Conservation (phyloP, 2,329 filamentous ascomycete genomes). For the Botryotinia calthae region DNA sequence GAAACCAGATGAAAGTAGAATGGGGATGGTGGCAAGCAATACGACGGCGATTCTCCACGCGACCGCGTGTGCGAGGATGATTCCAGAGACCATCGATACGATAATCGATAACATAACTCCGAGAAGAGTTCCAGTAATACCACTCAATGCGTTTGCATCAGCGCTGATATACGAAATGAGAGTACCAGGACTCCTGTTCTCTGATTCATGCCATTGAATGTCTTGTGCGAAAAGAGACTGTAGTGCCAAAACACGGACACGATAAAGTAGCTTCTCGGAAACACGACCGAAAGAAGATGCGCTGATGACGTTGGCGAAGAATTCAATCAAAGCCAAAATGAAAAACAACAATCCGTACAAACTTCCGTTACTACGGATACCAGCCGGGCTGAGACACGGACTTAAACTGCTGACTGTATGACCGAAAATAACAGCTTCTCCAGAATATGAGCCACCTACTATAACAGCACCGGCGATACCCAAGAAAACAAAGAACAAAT, state of each 20-base stretch:
- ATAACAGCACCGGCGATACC: constrained; percentile 41
- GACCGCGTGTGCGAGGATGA: constrained; percentile 66
- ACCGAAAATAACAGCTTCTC: constrained; percentile 56
- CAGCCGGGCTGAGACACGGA: constrained; percentile 41
- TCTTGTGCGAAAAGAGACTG: constrained; percentile 63
- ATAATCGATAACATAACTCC: constrained; percentile 66
- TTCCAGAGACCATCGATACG: constrained; percentile 65
- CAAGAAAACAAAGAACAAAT: constrained; percentile 7
- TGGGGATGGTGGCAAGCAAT: constrained; percentile 61
- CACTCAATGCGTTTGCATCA: constrained; percentile 64
- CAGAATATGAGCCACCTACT: constrained; percentile 54
- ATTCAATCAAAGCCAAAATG: constrained; percentile 53
- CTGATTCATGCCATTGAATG: constrained; percentile 69
- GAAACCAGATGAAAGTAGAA: constrained; percentile 8
- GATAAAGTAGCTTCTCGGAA: constrained; percentile 64
- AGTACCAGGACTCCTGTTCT: constrained; percentile 57
- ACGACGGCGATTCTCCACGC: constrained; percentile 75
- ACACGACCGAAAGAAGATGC: constrained; percentile 52
- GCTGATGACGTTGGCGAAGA: constrained; percentile 61
- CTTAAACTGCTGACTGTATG: constrained; percentile 51
- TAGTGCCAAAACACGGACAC: constrained; percentile 51
- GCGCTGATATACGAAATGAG: constrained; percentile 67
- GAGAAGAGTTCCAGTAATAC: constrained; percentile 67
- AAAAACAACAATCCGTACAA: constrained; percentile 47
- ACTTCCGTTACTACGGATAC: constrained; percentile 35